Evolutionary conservation across 495 filamentous ascomycete species (phyloP).

Genomic region (Xylaria venustula): DNA sequence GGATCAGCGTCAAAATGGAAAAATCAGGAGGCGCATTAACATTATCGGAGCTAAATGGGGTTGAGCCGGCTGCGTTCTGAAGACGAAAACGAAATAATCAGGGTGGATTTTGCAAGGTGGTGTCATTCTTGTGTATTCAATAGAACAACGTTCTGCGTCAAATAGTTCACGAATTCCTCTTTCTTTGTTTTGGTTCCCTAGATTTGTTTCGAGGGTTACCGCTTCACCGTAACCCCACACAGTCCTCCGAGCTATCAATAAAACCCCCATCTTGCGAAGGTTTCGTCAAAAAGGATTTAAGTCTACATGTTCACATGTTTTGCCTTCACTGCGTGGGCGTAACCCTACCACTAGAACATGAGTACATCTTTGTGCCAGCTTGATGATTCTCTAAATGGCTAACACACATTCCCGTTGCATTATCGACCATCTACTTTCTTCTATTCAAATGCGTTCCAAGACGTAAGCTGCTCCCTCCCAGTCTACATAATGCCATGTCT

Average conservation of each 20-base stretch:
- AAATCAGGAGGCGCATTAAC: not conserved
- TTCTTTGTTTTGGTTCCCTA: not conserved
- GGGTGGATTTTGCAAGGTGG: slow-evolving; percentile 17
- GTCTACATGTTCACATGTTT: too few relatives aligned
- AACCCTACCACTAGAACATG: too few relatives aligned
- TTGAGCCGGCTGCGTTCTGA: slow-evolving; percentile 1
- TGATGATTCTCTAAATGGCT: not conserved
- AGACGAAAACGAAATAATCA: slow-evolving; percentile 11
- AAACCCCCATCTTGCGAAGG: not conserved
- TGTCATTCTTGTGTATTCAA: slow-evolving; percentile 28
- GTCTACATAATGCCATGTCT: too few relatives aligned
- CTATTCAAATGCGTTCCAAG: too few relatives aligned
- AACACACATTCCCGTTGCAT: too few relatives aligned
- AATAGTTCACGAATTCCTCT: slow-evolving; percentile 5
- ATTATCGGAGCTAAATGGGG: not conserved
- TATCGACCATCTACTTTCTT: too few relatives aligned
- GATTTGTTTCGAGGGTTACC: too few relatives aligned
- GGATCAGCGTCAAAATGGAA: not conserved
- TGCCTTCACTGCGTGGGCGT: too few relatives aligned
- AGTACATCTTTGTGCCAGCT: slow-evolving; percentile 5
- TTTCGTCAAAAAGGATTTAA: not conserved
- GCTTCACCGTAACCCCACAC: too few relatives aligned
- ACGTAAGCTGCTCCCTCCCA: too few relatives aligned
- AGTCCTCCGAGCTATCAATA: too few relatives aligned
- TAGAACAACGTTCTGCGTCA: slow-evolving; percentile 23